phyloP scores from a whole-genome alignment of 2,329 filamentous ascomycete species.

The Fusarium incarnatum region DNA sequence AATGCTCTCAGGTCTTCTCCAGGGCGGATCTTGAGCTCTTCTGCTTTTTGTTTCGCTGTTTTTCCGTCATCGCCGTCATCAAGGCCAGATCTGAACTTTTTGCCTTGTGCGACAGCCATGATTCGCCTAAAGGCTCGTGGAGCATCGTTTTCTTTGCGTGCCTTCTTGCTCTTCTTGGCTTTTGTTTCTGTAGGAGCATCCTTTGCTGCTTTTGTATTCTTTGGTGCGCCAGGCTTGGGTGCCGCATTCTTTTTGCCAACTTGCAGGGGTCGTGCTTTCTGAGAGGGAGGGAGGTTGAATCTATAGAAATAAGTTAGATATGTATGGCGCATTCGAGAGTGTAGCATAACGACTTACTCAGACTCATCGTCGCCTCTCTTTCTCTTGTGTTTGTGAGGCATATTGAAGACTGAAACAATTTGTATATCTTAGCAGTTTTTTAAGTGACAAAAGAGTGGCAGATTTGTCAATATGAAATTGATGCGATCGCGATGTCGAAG shows the following conservation, averaged over 20 bases:
- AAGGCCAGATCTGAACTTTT: slow-evolving; percentile 70
- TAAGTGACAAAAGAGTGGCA: too few relatives aligned
- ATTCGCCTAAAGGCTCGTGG: slow-evolving; percentile 88
- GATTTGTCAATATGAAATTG: not conserved
- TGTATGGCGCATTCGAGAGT: not conserved
- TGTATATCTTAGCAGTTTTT: fast-evolving
- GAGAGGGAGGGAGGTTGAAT: slow-evolving; percentile 62
- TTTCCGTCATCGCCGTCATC: slow-evolving; percentile 71
- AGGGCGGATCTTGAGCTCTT: slow-evolving; percentile 77
- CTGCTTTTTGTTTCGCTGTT: slow-evolving; percentile 38
- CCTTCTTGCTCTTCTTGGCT: slow-evolving; percentile 57
- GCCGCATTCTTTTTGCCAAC: slow-evolving; percentile 53
- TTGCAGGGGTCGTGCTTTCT: slow-evolving; percentile 64
- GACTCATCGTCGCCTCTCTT: slow-evolving; percentile 62
- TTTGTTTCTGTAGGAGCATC: slow-evolving; percentile 50
- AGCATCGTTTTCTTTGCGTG: slow-evolving; percentile 76
- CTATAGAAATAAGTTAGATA: slow-evolving; percentile 49
- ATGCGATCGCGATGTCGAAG: not conserved
- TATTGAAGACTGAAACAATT: slow-evolving; percentile 49
- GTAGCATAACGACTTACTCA: slow-evolving; percentile 30
- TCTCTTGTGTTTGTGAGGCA: slow-evolving; percentile 91
- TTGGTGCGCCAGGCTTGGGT: slow-evolving; percentile 30
- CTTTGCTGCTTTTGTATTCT: slow-evolving; percentile 14
- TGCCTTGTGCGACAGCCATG: slow-evolving; percentile 78
- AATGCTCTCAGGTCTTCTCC: slow-evolving; percentile 89